These are phyloP conservation scores for Trichoderma pleuroti DNA, from an alignment of 2,329 filamentous ascomycete genomes.

Conservation along the genomic window DNA sequence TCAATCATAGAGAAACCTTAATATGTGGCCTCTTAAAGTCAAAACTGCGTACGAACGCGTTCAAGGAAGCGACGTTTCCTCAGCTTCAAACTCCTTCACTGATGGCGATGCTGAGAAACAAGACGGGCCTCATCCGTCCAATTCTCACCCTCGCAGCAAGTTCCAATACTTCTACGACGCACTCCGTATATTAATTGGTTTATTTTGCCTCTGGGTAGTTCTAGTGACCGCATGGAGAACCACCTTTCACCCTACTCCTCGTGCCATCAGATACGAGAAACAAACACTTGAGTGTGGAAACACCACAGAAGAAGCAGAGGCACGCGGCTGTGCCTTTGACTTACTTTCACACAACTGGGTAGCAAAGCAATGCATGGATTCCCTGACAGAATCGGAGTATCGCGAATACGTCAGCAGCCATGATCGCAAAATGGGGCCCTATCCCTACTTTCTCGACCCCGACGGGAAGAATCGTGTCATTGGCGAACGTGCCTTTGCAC, in stretches of 20 bases:
- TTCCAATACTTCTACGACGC: background rate
- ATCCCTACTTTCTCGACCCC: background rate
- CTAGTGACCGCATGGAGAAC: background rate
- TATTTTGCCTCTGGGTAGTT: background rate
- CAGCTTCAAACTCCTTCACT: background rate
- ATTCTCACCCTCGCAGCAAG: background rate
- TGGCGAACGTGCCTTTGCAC: background rate
- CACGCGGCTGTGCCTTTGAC: background rate
- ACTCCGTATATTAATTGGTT: background rate
- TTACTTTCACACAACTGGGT: background rate
- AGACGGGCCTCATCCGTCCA: background rate
- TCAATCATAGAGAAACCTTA: background rate
- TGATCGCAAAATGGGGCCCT: background rate
- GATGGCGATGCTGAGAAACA: background rate
- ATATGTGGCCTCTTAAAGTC: background rate
- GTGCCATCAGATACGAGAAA: background rate
- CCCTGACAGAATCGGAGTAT: background rate
- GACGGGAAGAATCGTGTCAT: background rate
- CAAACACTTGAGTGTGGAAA: background rate
- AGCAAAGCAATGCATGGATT: background rate
- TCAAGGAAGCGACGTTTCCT: background rate
- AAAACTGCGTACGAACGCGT: background rate
- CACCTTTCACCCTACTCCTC: background rate
- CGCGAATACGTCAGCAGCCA: background rate
- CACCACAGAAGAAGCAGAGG: background rate